phyloP scores from a whole-genome alignment of 1,284 basidiomycete genomes.

The Ustilago hordei region DNA sequence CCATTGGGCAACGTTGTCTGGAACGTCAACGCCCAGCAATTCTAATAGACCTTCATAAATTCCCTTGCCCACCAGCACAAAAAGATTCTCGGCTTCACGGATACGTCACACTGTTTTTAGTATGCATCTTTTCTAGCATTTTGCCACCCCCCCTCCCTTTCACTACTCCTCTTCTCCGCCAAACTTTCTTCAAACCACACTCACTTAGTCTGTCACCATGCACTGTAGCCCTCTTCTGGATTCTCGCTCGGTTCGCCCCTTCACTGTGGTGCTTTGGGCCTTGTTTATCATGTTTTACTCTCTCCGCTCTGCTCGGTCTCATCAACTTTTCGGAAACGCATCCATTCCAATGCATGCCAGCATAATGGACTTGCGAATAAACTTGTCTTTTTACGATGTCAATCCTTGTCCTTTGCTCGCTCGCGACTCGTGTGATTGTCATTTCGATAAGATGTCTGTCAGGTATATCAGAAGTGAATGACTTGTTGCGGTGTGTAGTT shows the following conservation, averaged over 20 bases:
- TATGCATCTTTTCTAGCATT: conserved; percentile 31
- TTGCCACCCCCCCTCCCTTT: not conserved
- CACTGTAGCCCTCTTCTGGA: not conserved
- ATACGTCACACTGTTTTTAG: conserved; percentile 41
- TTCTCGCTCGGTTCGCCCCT: conserved; percentile 15
- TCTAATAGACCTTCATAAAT: conserved; percentile 11
- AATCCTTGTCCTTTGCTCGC: not conserved
- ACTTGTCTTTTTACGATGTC: conserved; percentile 26
- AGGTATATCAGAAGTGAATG: not conserved
- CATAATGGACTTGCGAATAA: conserved; percentile 33
- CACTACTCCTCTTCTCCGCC: not conserved
- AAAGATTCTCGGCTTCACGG: conserved; percentile 24
- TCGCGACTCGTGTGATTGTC: not conserved
- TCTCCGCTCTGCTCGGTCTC: conserved; percentile 17
- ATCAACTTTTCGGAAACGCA: conserved; percentile 26
- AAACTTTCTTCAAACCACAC: conserved; percentile 1
- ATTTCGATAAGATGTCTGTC: not conserved
- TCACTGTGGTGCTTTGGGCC: conserved; percentile 12
- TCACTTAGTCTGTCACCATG: conserved; percentile 21
- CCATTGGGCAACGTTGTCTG: conserved; percentile 42
- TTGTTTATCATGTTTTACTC: conserved; percentile 10
- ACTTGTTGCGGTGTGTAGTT: not conserved
- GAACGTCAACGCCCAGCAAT: conserved; percentile 51
- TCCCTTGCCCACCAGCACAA: conserved; percentile 7
- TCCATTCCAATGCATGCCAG: conserved; percentile 18